phyloP scores from a whole-genome alignment of 306 rosid genomes.

The Rosa lucieae region DNA sequence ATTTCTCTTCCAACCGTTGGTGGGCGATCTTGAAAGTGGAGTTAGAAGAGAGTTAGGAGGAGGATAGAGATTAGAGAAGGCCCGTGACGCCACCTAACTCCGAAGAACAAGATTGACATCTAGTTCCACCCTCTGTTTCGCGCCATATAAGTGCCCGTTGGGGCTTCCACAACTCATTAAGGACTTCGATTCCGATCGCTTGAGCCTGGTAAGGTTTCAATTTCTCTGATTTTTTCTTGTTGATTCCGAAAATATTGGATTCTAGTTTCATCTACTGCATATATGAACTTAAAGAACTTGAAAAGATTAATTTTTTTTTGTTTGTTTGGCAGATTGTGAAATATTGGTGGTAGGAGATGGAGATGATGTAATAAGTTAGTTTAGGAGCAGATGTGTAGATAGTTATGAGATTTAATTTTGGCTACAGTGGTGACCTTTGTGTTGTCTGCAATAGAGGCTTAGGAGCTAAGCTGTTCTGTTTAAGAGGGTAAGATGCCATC shows the following conservation, averaged over 20 bases:
- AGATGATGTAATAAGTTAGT: slow-evolving; percentile 10
- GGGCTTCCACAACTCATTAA: slow-evolving; percentile 10
- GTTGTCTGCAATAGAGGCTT: slow-evolving; percentile 29
- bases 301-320: background rate
- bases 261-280: background rate
- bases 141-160: background rate
- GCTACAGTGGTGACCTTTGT: slow-evolving; percentile 26
- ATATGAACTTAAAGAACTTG: background rate
- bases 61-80: slow-evolving; percentile 6
- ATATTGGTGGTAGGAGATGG: slow-evolving; percentile 3
- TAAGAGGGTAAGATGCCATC: slow-evolving; percentile 83
- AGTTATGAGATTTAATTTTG: slow-evolving; percentile 68
- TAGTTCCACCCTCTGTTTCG: background rate
- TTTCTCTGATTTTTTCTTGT: background rate
- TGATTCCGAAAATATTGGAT: background rate
- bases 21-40: slow-evolving; percentile 11
- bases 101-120: background rate
- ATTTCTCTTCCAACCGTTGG: background rate
- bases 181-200: slow-evolving; percentile 37
- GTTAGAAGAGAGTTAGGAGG: slow-evolving; percentile 17
- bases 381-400: slow-evolving; percentile 35
- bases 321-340: slow-evolving; percentile 36
- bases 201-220: slow-evolving; percentile 23
- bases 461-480: slow-evolving; percentile 31
- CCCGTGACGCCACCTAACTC: slow-evolving; percentile 40